Conservation (phyloP, 73 alveolate species). For the Paramecium pentaurelia region DNA sequence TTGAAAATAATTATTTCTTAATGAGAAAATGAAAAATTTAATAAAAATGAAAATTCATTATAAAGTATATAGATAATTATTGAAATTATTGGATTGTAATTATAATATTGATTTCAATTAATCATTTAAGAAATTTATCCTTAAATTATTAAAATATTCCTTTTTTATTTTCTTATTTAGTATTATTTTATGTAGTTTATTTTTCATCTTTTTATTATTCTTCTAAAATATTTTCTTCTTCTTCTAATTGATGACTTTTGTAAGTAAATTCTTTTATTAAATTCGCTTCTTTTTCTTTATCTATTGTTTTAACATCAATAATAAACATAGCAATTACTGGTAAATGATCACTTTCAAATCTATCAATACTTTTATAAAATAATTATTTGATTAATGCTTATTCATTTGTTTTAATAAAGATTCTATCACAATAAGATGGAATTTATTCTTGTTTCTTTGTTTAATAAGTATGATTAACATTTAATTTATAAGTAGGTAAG, state of each 20-base stretch:
- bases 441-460: conserved; percentile 81
- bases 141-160: background rate
- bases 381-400: background rate
- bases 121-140: background rate
- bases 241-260: background rate
- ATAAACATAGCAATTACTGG: background rate
- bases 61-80: too few relatives aligned
- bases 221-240: background rate
- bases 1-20: too few relatives aligned
- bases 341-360: conserved; percentile 31
- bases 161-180: background rate
- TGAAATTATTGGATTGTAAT: background rate
- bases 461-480: conserved; percentile 76
- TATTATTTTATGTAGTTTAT: background rate
- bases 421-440: conserved; percentile 97
- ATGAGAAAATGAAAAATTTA: too few relatives aligned
- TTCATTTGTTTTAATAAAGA: conserved; percentile 50
- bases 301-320: background rate
- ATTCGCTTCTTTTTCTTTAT: background rate
- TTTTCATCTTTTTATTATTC: background rate
- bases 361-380: background rate
- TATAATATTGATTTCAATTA: background rate
- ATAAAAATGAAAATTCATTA: too few relatives aligned
- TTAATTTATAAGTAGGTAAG: conserved; percentile 93
- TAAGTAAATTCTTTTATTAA: background rate